Percentiles rank a stretch among this genome's conserved stretches.
Conservation (phyloP, 257 asterid genomes). For the Rauvolfia tetraphylla region DNA sequence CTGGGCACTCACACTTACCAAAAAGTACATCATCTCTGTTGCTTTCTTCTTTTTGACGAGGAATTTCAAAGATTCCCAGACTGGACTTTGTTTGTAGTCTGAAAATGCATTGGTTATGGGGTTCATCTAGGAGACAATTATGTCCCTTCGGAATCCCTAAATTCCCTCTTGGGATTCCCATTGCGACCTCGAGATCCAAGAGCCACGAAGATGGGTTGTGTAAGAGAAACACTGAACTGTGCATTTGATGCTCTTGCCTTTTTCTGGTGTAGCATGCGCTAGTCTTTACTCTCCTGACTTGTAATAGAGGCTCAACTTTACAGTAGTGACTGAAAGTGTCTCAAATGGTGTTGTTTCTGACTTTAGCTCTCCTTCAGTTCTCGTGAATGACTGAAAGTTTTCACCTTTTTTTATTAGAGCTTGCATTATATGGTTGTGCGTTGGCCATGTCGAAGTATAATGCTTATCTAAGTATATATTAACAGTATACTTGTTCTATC, state of each 20-base stretch:
- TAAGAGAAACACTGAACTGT: no score
- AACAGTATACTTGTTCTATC: no score
- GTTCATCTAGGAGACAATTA: slow-evolving; percentile 16
- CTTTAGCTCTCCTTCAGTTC: slow-evolving; percentile 13
- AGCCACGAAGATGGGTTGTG: slow-evolving; percentile 1
- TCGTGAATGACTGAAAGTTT: slow-evolving; percentile 18
- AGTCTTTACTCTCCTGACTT: slow-evolving; percentile 16
- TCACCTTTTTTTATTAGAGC: slow-evolving; percentile 11
- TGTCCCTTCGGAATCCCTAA: slow-evolving; percentile 19
- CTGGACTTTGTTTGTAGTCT: background rate
- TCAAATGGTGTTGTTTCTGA: slow-evolving; percentile 13
- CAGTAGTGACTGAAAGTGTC: slow-evolving; percentile 16
- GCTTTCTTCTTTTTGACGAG: slow-evolving; percentile 19
- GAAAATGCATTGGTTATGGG: slow-evolving; percentile 1
- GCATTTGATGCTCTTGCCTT: slow-evolving; percentile 10
- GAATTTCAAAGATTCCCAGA: slow-evolving; percentile 20
- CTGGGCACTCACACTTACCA: no score
- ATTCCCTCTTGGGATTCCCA: slow-evolving; percentile 19
- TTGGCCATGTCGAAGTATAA: no score
- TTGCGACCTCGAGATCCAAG: slow-evolving; percentile 18
- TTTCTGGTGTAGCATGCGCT: slow-evolving; percentile 11
- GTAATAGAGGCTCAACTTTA: slow-evolving; percentile 16
- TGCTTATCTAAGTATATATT: no score
- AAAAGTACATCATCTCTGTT: no score
- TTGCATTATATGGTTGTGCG: slow-evolving; percentile 3